phyloP scores from a whole-genome alignment of 495 filamentous ascomycete genomes.

The Tuber calosporum region DNA sequence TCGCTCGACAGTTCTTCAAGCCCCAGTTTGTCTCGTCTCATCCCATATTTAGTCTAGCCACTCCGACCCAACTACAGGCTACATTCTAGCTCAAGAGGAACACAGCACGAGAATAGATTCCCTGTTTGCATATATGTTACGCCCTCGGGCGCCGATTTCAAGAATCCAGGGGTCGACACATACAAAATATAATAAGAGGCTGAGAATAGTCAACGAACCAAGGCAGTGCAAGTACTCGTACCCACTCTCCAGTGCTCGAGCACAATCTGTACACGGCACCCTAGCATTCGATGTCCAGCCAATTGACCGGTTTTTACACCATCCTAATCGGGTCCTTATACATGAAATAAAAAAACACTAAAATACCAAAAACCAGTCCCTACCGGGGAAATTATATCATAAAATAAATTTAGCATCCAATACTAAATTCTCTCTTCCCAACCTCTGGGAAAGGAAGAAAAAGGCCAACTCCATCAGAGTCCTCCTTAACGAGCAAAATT shows the following conservation, averaged over 20 bases:
- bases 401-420: not conserved
- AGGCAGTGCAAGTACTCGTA: not conserved
- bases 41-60: not conserved
- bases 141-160: not conserved
- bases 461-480: not conserved
- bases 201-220: not conserved
- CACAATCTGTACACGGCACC: not conserved
- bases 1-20: not conserved
- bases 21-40: not conserved
- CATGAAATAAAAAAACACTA: not conserved
- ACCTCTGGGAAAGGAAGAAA: not conserved
- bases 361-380: not conserved
- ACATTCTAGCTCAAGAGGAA: not conserved
- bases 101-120: not conserved
- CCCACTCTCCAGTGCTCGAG: not conserved
- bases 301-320: not conserved
- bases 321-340: not conserved
- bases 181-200: conserved; percentile 1
- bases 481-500: not conserved
- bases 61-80: not conserved
- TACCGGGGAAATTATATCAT: not conserved
- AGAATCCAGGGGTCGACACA: not conserved
- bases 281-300: not conserved
- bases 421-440: not conserved
- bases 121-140: not conserved